These are phyloP conservation scores for Pichia sp. DNA, from an alignment of 1,139 yeast species.

Conservation along the genomic window DNA sequence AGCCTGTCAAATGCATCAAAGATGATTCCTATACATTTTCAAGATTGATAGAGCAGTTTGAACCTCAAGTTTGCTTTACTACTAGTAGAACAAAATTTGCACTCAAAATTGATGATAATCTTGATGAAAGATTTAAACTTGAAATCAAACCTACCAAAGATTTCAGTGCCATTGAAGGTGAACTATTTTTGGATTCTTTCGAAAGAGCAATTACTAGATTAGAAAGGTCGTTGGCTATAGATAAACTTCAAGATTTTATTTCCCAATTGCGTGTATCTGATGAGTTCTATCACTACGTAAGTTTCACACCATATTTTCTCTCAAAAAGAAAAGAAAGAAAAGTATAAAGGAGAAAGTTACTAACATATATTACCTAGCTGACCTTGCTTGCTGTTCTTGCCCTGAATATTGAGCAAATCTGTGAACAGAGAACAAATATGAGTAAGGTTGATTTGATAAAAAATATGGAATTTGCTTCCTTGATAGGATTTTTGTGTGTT, in stretches of 20 bases:
- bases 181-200: slow-evolving; percentile 8
- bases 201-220: neutral
- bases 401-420: slow-evolving; percentile 7
- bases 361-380: slow-evolving; percentile 9
- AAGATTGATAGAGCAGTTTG: too few species aligned
- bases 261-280: neutral
- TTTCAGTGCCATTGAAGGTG: slow-evolving; percentile 11
- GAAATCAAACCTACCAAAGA: slow-evolving; percentile 14
- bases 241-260: neutral
- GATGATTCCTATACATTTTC: too few species aligned
- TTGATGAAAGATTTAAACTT: slow-evolving; percentile 5
- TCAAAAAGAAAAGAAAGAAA: neutral
- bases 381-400: neutral
- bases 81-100: too few species aligned
- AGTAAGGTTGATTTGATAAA: slow-evolving; percentile 8
- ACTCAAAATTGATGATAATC: too few species aligned
- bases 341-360: neutral
- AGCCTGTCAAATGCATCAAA: too few species aligned
- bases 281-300: neutral
- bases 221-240: neutral
- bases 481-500: slow-evolving; percentile 26
- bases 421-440: neutral
- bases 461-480: slow-evolving; percentile 4
- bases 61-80: too few species aligned
- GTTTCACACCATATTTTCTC: neutral